Conservation (phyloP, 2,329 filamentous ascomycete genomes). For the Daldinia sp. region DNA sequence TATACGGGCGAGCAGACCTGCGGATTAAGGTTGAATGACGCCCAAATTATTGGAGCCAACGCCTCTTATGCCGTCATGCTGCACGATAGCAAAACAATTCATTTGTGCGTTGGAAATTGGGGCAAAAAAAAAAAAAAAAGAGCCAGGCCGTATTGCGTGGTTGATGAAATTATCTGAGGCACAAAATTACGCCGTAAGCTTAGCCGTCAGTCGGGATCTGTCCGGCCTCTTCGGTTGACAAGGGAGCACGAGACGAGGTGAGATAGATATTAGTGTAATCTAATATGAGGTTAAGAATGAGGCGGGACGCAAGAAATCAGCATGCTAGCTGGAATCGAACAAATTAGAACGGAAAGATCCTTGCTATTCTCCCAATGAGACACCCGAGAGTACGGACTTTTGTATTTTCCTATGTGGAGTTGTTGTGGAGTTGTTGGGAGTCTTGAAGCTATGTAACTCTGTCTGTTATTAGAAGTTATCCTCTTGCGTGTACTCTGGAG, state of each 20-base stretch:
- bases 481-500: slow-evolving; percentile 13
- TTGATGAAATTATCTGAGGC: slow-evolving; percentile 30
- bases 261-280: slow-evolving; percentile 21
- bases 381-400: slow-evolving; percentile 32
- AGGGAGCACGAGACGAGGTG: slow-evolving; percentile 30
- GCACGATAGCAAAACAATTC: slow-evolving; percentile 38
- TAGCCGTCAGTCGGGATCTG: slow-evolving; percentile 39
- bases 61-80: slow-evolving; percentile 36
- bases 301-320: slow-evolving; percentile 25
- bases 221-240: slow-evolving; percentile 34
- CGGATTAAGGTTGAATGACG: slow-evolving; percentile 4
- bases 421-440: slow-evolving; percentile 38
- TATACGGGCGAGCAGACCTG: slow-evolving; percentile 12
- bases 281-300: slow-evolving; percentile 22
- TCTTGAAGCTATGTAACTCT: slow-evolving; percentile 19
- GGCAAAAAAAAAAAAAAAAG: slow-evolving; percentile 32
- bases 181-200: slow-evolving; percentile 42
- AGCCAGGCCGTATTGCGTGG: slow-evolving; percentile 21
- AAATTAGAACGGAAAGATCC: slow-evolving; percentile 30
- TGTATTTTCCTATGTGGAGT: slow-evolving; percentile 37
- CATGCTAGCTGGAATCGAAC: slow-evolving; percentile 25
- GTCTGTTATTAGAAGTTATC: slow-evolving; percentile 14
- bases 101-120: slow-evolving; percentile 41
- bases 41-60: slow-evolving; percentile 18
- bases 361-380: slow-evolving; percentile 38